Evolutionary conservation across 2,329 filamentous ascomycete genomes (phyloP).

Genomic region (Phaeosphaeriaceae sp.): DNA sequence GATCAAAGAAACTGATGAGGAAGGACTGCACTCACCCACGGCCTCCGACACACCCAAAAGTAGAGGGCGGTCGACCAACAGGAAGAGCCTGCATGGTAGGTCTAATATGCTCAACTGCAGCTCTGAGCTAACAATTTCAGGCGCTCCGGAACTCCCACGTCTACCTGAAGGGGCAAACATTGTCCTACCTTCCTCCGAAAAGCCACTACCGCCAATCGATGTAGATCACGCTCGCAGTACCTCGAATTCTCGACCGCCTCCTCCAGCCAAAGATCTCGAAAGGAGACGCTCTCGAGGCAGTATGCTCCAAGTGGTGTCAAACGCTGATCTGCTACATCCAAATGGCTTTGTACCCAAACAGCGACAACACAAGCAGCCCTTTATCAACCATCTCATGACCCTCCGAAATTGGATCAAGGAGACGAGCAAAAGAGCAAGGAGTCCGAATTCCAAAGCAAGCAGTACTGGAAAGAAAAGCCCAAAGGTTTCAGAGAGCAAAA

Average conservation of each 20-base stretch:
- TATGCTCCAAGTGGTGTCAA: slow-evolving; percentile 84
- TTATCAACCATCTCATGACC: slow-evolving; percentile 70
- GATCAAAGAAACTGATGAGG: slow-evolving; percentile 80
- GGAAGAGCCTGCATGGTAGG: slow-evolving; percentile 61
- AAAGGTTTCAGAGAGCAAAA: slow-evolving; percentile 35
- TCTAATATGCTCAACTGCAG: slow-evolving; percentile 5
- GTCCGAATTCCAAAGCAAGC: slow-evolving; percentile 45
- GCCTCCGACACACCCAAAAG: slow-evolving; percentile 67
- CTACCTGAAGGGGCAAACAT: slow-evolving; percentile 68
- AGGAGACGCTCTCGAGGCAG: slow-evolving; percentile 79
- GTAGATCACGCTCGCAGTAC: slow-evolving; percentile 78
- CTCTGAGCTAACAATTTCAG: slow-evolving; percentile 51
- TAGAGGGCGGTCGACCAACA: slow-evolving; percentile 78
- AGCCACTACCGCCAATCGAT: slow-evolving; percentile 74
- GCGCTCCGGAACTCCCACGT: slow-evolving; percentile 73
- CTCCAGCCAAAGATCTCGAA: slow-evolving; percentile 79
- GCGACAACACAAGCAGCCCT: slow-evolving; percentile 65
- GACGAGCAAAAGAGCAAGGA: slow-evolving; percentile 52
- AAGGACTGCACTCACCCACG: slow-evolving; percentile 61
- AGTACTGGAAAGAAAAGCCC: slow-evolving; percentile 37
- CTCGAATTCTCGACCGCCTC: slow-evolving; percentile 79
- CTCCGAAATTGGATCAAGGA: slow-evolving; percentile 78
- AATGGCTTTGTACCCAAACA: slow-evolving; percentile 64
- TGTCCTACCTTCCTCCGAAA: slow-evolving; percentile 47
- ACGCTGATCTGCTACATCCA: slow-evolving; percentile 66